Evolutionary conservation across 2,329 filamentous ascomycete genomes (phyloP), one percentile per base, ranked within the genome.

Genomic region (Cercospora sesami): DNA sequence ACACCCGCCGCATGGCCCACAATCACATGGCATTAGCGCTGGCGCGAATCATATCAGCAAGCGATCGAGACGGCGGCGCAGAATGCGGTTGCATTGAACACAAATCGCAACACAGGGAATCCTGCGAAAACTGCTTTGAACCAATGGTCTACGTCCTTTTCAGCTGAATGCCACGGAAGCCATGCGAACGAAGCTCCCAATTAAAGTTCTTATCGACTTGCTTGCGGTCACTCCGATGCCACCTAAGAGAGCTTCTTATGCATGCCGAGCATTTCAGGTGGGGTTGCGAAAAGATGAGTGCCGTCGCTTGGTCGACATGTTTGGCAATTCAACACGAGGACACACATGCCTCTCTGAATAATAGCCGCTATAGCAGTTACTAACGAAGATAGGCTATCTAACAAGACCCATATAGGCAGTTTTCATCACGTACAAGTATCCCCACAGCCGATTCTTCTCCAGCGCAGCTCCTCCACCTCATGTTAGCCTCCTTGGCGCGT

Each of bases 401-500:
- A 63, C 48, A 63, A 63, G 61, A 36, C 61, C 61, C 61, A 57
- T 63, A 53, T 63, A 57, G 48, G 45, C 30, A 63, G 48, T 8
- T 63, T 36, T 23, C 10, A 45, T 23, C 60, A 14, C 18, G 45
- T 53, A 51, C 12, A 51, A 16, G 23, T 18, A 26, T 31, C 36
- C 61, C 61, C 31, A 53, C 14, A 36, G 45, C 10, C 48, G 28
- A 48, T 39, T 63, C 61, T 63, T 61, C 36, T 21, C n/a, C 36
- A 26, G 21, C 23, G 16, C 59, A 42, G 28, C 33, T 48, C 31
- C 31, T 58, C 39, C 18, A 39, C 30, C 57, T 64, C 12, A 42
- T 57, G 31, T 45, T 68, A 68, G 66, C 57, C 31, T 28, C 45
- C 66, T 67, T 67, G 68, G 67, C 63, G 60, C 48, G 12, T 26